Evolutionary conservation across 202 grass and related monocot species (phyloP), one percentile per base, ranked within the genome.

Genomic region (Saccharum hybrid): DNA sequence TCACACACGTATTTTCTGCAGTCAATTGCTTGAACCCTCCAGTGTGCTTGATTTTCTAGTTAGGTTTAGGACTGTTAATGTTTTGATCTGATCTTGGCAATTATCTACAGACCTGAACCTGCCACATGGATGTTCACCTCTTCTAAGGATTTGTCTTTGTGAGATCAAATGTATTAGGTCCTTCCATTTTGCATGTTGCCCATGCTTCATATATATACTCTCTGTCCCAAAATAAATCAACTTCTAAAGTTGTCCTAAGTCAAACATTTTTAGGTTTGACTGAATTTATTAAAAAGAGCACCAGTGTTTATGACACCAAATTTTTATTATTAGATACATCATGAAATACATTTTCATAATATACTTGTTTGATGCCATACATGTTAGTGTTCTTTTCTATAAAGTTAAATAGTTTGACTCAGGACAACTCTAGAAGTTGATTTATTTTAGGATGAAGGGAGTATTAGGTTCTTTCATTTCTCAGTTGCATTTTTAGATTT

Each of bases 41-140:
- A 15, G 11, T 40, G 26, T 81, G 21, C 16, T 80, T 83, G 19
- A 71, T 69, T 81, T 78, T 46, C 10, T 79, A 37, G 41, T 15
- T 56, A 41, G 63, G 34, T 86, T 64, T 69, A 64, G 23, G 64
- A 82, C 43, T 66, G 14, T 79, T 64, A 61, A 67, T 75, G 10
- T 62, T 23, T n/a, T 75, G 46, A 81, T 28, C 65, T 81, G 56
- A 72, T 85, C 28, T 18, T 56, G 64, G 66, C 82, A 73, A 66
- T 81, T 31, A 14, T 26, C 36, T 66, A 43, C 28, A 21, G 14
- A 87, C 54, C 26, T 71, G 26, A 69, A 79, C 26, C 28, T 80
- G 33, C 36, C 63, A 26, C 26, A 80, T 57, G 31, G 18, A 23
- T 63, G 31, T 56, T 43, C 15, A 22, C 72, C 31, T 63, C 26